Conservation (phyloP, 2,329 filamentous ascomycete genomes). For the Alternaria panax region DNA sequence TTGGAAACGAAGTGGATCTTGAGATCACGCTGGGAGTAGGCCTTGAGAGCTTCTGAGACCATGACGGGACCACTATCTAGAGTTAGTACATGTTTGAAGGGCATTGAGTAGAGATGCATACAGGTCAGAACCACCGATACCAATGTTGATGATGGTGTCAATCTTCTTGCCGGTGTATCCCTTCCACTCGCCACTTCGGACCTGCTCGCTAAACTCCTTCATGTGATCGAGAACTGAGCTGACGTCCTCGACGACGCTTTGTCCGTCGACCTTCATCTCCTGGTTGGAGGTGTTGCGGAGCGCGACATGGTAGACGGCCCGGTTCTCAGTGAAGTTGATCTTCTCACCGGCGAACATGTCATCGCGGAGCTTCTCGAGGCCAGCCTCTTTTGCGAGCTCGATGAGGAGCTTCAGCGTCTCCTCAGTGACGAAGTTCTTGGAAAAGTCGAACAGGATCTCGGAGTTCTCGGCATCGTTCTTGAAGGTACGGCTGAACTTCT, state of each 20-base stretch:
- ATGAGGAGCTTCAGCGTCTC: constrained; percentile 88
- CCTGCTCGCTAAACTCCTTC: constrained; percentile 96
- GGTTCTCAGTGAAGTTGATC: constrained; percentile 99
- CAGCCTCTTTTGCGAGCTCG: constrained; percentile 89
- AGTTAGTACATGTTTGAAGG: constrained; percentile 31
- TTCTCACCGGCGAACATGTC: constrained; percentile 97
- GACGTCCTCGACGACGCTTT: constrained; percentile 94
- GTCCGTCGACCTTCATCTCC: constrained; percentile 82
- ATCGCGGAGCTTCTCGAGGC: constrained; percentile 91
- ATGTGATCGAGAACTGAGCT: constrained; percentile 93
- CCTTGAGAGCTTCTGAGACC: constrained; percentile 97
- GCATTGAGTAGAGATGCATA: constrained; percentile 60
- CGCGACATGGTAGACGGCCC: constrained; percentile 94
- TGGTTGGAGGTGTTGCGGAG: constrained; percentile 88
- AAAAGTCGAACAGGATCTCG: constrained; percentile 97
- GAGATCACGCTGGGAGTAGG: constrained; percentile 85
- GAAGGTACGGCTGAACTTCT: constrained; percentile 89
- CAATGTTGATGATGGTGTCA: constrained; percentile 94
- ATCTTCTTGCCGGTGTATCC: constrained; percentile 97
- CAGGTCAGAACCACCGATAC: constrained; percentile 98
- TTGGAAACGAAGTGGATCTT: constrained; percentile 99
- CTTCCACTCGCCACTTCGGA: constrained; percentile 95
- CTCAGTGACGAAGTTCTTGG: constrained; percentile 97
- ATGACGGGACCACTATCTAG: constrained; percentile 83
- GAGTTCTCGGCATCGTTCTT: constrained; percentile 76